Conservation (phyloP, 2,329 filamentous ascomycete genomes). For the Ceratocystis ficicola region DNA sequence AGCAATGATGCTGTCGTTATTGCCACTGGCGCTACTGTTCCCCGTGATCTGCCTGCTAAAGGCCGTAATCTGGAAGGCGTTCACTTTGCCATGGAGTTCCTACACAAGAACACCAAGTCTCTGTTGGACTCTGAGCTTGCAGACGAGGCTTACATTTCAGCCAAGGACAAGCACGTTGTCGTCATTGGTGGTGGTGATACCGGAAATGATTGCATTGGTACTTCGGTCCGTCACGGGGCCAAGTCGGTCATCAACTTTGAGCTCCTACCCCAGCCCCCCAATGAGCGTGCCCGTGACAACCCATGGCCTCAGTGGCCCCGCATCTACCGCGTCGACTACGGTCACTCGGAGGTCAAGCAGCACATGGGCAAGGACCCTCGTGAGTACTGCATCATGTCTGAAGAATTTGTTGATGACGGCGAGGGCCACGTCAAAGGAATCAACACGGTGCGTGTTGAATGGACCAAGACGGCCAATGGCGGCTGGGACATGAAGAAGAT, state of each 20-base stretch:
- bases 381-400: conserved; percentile 97
- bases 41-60: conserved; percentile 82
- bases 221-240: conserved; percentile 85
- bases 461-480: conserved; percentile 78
- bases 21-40: conserved; percentile 84
- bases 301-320: conserved; percentile 98
- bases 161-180: conserved; percentile 89
- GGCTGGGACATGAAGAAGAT: conserved; percentile 99
- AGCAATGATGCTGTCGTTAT: conserved; percentile 76
- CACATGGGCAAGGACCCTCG: conserved; percentile 93
- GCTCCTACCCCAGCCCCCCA: conserved; percentile 80
- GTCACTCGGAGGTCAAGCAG: conserved; percentile 87
- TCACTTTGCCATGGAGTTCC: conserved; percentile 93
- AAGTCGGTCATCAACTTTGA: conserved; percentile 97
- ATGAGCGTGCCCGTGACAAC: conserved; percentile 84
- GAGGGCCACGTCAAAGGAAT: conserved; percentile 84
- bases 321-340: conserved; percentile 97
- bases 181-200: conserved; percentile 97
- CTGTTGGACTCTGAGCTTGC: conserved; percentile 80
- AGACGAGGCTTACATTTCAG: conserved; percentile 79
- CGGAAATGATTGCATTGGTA: conserved; percentile 95
- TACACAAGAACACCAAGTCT: conserved; percentile 96
- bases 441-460: conserved; percentile 89
- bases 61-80: conserved; percentile 79
- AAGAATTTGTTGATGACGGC: conserved; percentile 87